phyloP scores from a whole-genome alignment of 2,329 filamentous ascomycete species.

The Arthroderma sp. region DNA sequence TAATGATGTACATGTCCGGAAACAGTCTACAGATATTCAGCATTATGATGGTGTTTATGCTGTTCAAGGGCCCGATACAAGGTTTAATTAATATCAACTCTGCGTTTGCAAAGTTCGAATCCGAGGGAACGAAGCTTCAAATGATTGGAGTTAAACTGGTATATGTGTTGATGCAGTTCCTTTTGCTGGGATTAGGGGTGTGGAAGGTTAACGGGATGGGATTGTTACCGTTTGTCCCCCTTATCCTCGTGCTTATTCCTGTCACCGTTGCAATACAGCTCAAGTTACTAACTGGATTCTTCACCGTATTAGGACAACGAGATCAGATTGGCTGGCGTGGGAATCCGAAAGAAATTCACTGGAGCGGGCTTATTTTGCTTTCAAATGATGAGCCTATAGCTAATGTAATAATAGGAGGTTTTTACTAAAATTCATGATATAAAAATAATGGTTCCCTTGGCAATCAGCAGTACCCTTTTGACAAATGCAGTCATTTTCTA shows the following conservation, averaged over 20 bases:
- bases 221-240: slow-evolving; percentile 60
- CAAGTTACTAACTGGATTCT: background rate
- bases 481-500: too few species aligned
- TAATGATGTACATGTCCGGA: slow-evolving; percentile 99
- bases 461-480: too few species aligned
- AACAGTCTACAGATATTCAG: slow-evolving; percentile 97
- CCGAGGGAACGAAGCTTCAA: slow-evolving; percentile 58
- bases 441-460: too few species aligned
- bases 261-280: background rate
- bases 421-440: too few species aligned
- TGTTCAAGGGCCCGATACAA: slow-evolving; percentile 90
- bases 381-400: slow-evolving; percentile 23
- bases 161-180: slow-evolving; percentile 75
- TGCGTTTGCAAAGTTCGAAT: slow-evolving; percentile 86
- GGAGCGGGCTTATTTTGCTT: slow-evolving; percentile 52
- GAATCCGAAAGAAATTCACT: slow-evolving; percentile 59
- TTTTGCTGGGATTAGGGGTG: slow-evolving; percentile 71
- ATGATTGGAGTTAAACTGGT: slow-evolving; percentile 74
- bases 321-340: slow-evolving; percentile 97
- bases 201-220: slow-evolving; percentile 99
- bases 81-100: slow-evolving; percentile 71
- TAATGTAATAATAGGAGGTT: background rate
- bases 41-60: slow-evolving; percentile 99
- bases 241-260: background rate
- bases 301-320: slow-evolving; percentile 55